Percentiles rank a stretch among this genome's conserved stretches.
These are phyloP conservation scores for Mycothermus thermophilus DNA, from an alignment of 495 filamentous ascomycete genomes.

Conservation along the genomic window DNA sequence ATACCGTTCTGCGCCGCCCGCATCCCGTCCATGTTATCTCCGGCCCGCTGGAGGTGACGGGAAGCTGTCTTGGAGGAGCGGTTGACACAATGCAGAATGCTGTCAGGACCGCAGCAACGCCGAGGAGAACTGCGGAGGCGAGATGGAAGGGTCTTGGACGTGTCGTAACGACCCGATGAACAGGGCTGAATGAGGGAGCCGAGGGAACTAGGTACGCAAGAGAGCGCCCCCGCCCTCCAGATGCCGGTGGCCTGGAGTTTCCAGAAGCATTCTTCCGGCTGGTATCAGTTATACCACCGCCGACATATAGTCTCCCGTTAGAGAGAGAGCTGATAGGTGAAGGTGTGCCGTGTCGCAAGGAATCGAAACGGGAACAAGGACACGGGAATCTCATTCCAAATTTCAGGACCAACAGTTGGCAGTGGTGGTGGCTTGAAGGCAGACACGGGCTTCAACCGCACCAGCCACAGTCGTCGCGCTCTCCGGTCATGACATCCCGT, in stretches of 20 bases:
- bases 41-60: too few species aligned
- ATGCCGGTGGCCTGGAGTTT: constrained; percentile 7
- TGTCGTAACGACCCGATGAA: too few species aligned
- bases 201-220: too few species aligned
- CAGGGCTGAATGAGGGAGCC: too few species aligned
- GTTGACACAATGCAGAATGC: too few species aligned
- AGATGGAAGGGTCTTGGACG: too few species aligned
- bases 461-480: constrained; percentile 4
- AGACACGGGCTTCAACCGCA: background rate
- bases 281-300: too few species aligned
- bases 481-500: constrained; percentile 6
- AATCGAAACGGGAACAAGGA: constrained; percentile 4
- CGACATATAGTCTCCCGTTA: background rate
- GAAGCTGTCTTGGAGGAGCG: too few species aligned
- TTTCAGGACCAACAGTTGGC: constrained; percentile 6
- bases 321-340: constrained; percentile 1
- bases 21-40: too few species aligned
- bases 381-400: background rate
- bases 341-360: constrained; percentile 1
- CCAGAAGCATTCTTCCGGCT: constrained; percentile 17
- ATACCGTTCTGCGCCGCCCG: constrained; percentile 1
- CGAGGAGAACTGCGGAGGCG: too few species aligned
- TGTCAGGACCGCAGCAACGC: too few species aligned
- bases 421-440: constrained; percentile 4
- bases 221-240: too few species aligned